Conservation (phyloP, 345 rosid genomes). For the Psidium guajava region DNA sequence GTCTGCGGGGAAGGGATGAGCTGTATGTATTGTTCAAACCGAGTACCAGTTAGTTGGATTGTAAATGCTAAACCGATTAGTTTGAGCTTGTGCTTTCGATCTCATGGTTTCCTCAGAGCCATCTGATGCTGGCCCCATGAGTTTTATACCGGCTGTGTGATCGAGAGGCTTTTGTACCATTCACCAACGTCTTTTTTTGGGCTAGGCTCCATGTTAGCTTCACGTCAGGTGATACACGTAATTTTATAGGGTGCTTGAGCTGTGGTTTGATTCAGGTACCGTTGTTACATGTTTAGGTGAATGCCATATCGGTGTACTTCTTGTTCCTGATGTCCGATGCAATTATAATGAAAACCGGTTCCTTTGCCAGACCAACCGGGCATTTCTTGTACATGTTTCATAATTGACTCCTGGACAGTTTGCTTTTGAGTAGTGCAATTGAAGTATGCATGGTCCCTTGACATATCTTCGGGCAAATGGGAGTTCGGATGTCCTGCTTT, state of each 20-base stretch:
- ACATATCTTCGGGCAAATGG: background rate
- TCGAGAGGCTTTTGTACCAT: background rate
- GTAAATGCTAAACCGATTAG: background rate
- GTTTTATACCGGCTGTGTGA: background rate
- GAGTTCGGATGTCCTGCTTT: background rate
- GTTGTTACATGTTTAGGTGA: background rate
- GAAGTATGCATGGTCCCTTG: background rate
- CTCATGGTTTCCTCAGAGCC: background rate
- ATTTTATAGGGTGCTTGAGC: background rate
- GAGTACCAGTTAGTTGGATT: background rate
- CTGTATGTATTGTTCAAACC: background rate
- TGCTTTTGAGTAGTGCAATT: background rate
- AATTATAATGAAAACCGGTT: background rate
- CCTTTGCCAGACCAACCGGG: background rate
- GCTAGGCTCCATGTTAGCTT: background rate
- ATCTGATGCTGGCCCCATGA: background rate
- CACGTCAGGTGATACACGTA: background rate
- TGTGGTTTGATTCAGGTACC: background rate
- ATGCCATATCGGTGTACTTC: background rate
- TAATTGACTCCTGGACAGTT: background rate
- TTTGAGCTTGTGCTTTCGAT: background rate
- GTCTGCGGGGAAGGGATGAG: conserved; percentile 9
- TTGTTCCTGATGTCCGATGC: background rate
- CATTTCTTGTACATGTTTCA: background rate
- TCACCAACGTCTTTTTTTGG: background rate